These are phyloP conservation scores for Paracorniculantispora psalliotae DNA, from an alignment of 2,329 filamentous ascomycete genomes.

Conservation along the genomic window DNA sequence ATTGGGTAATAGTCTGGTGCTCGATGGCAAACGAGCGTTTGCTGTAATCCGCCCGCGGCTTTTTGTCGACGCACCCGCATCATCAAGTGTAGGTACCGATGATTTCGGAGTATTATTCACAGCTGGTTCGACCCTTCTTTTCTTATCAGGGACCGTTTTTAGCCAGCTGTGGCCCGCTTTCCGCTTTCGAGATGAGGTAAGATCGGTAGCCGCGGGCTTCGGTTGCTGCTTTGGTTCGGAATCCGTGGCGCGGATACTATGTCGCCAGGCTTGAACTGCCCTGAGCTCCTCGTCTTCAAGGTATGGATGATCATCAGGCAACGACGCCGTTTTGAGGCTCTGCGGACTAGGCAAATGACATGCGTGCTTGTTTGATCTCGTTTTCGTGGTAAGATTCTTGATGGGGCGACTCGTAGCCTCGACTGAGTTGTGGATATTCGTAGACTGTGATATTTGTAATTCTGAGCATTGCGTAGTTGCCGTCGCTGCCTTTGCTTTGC, in stretches of 20 bases:
- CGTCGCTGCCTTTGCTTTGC: conserved; percentile 19
- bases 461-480: background rate
- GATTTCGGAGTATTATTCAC: no score
- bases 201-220: conserved; percentile 18
- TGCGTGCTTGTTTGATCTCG: background rate
- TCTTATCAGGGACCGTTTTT: conserved; percentile 27
- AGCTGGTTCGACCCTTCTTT: conserved; percentile 14
- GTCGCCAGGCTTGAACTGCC: conserved; percentile 30
- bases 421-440: background rate
- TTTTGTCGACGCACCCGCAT: no score
- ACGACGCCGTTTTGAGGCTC: conserved; percentile 19
- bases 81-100: no score
- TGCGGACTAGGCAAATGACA: conserved; percentile 19
- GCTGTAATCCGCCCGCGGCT: background rate
- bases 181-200: conserved; percentile 14
- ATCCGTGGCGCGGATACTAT: conserved; percentile 14
- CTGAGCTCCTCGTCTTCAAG: conserved; percentile 23
- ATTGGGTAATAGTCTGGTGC: background rate
- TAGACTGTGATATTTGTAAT: background rate
- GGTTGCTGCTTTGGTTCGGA: conserved; percentile 3
- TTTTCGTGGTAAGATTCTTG: background rate
- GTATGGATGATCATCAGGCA: conserved; percentile 12
- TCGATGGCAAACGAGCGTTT: background rate
- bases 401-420: background rate
- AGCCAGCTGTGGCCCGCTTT: conserved; percentile 27